Evolutionary conservation across 2,329 filamentous ascomycete genomes (phyloP), one percentile per base, ranked within the genome.

Genomic region (Monosporascus cannonballus): DNA sequence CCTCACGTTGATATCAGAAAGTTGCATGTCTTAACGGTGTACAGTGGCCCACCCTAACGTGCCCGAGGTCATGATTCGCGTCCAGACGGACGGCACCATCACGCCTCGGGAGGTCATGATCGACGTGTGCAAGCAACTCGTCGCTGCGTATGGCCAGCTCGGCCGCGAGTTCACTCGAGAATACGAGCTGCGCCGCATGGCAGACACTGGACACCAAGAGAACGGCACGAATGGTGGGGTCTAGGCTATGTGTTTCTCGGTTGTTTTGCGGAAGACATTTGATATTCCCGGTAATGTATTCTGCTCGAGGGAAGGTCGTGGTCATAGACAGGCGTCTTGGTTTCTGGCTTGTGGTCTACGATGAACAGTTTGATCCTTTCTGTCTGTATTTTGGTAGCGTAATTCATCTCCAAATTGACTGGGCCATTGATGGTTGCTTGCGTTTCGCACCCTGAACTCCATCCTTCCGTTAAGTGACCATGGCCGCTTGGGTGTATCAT

Each of bases 151-250:
- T 51, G 86, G 86, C 52, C 85, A 85, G 59, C 76, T 99, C 54
- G 87, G 87, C 57, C 84, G 89, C 59, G 90, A 95, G 67, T 96
- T 97, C 69, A 96, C 89, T 20, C 91, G 93, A 66, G 93, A 97
- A 71, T 94, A 85, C 73, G 90, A 95, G 71, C 74, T 96, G 62
- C 85, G 90, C 64, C 92, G 91, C 73, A 93, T 95, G 80, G 89
- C 86, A 54, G 82, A 82, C 45, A 83, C 81, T 22, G 81, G 81
- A 49, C 81, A 85, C 57, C 76, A 81, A 63, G 77, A 73, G 52
- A 74, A 66, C 50, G 65, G 63, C 47, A 53, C 56, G 46, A 59
- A 62, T 47, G 66, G 65, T 36, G 61, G 58, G 37, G 60, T 58
- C 39, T 67, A 58, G 56, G 44, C 7, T 27, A 46, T 47, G 37